A percentile compares a stretch with the other conserved stretches of the same genome.
These are phyloP conservation scores for Peronospora tabacina DNA, from an alignment of 352 stramenopile species.

Conservation along the genomic window DNA sequence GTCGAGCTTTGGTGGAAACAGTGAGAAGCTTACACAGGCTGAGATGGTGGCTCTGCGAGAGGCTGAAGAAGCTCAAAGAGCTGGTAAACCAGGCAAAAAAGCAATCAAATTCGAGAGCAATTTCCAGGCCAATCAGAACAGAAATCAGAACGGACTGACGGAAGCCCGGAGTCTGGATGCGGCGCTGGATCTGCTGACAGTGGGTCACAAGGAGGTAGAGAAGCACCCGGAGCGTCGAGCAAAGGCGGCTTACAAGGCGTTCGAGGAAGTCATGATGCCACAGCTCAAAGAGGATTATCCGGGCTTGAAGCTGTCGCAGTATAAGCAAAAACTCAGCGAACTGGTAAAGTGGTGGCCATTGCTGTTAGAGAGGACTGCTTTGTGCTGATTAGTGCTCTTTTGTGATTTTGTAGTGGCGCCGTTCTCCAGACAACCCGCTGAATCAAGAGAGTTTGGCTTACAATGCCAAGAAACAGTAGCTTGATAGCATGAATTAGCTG, in stretches of 20 bases:
- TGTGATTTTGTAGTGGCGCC: conserved; percentile 48
- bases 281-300: conserved; percentile 64
- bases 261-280: conserved; percentile 64
- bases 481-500: not conserved
- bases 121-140: conserved; percentile 56
- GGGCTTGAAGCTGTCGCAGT: conserved; percentile 72
- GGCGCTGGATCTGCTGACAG: conserved; percentile 47
- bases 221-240: conserved; percentile 62
- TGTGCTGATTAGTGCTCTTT: conserved; percentile 10
- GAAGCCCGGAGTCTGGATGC: conserved; percentile 62
- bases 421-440: conserved; percentile 66
- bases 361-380: not conserved
- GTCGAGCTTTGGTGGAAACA: conserved; percentile 21
- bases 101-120: conserved; percentile 57
- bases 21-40: conserved; percentile 46
- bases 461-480: conserved; percentile 63
- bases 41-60: conserved; percentile 44
- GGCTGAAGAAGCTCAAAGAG: conserved; percentile 30
- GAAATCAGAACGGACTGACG: conserved; percentile 27
- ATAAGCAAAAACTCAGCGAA: conserved; percentile 74
- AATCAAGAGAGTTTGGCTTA: conserved; percentile 70
- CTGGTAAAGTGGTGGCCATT: conserved; percentile 33
- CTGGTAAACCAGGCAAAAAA: conserved; percentile 40
- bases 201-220: conserved; percentile 41
- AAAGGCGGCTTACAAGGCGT: conserved; percentile 78